Evolutionary conservation across 1,139 yeast genomes (phyloP), one percentile per base, ranked within the genome.

Genomic region (Entelexis sorbosivorans): DNA sequence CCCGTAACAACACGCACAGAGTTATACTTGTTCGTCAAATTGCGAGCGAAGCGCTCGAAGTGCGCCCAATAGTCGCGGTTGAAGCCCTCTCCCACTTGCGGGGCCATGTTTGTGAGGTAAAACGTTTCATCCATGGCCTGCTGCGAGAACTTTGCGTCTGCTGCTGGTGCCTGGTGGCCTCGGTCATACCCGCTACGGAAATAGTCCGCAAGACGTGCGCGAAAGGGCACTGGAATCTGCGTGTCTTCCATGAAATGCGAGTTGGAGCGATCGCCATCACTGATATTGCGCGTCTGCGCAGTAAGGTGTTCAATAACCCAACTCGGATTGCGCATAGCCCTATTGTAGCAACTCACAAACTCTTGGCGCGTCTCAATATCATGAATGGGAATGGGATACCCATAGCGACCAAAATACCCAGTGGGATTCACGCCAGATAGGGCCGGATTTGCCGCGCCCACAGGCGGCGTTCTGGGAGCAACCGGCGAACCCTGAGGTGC

Each of bases 111-210:
- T 20, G 95, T 80, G 61, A 93, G 71, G 59, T 73, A 78, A 61
- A 91, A 91, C 0, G 98, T 93, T 66, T 89, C 95, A 65, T 91
- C 82, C 96, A 93, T 89, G 13, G 97, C 97, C 22, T 67, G 62
- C 66, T 91, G 98, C 34, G 79, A 78, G 68, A 77, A 91, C 65
- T 87, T 88, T 36, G 97, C 96, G 66, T 91, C 86, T 0, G 98
- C 98, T 5, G 98, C 98, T 1, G 99, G 97, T 0, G 96, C 96
- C 63, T 85, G 86, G 66, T 91, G 99, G 3, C 99, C 99, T 58
- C 98, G 73, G 65, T 91, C 99, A 67, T 86, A 91, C 1, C 99
- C 99, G 48, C 94, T 82, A 59, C 97, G 77, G 72, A 89, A 89
- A 66, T 83, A 91, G 67, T 93, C 97, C 56, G 81, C 74, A 54